phyloP scores from a whole-genome alignment of 352 stramenopile species.

The Phytopythium boreale region DNA sequence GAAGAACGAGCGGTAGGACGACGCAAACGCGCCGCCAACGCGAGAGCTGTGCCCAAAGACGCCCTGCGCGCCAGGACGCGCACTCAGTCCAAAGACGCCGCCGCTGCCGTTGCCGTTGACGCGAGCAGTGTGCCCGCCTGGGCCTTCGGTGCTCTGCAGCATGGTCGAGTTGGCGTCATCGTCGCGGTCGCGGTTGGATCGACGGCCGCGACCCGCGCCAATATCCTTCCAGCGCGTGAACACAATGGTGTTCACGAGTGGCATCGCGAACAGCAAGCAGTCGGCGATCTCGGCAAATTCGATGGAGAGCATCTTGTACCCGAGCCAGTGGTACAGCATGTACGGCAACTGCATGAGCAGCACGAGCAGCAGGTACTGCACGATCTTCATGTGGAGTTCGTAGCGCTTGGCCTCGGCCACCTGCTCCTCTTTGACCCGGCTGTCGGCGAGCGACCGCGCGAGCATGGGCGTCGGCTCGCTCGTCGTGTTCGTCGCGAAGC shows the following conservation, averaged over 20 bases:
- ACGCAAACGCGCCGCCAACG: constrained; percentile 18
- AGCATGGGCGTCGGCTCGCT: constrained; percentile 11
- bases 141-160: constrained; percentile 6
- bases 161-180: constrained; percentile 10
- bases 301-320: constrained; percentile 20
- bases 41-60: constrained; percentile 8
- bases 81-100: neutral
- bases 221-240: constrained; percentile 22
- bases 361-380: constrained; percentile 48
- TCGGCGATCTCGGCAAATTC: constrained; percentile 31
- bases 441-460: constrained; percentile 7
- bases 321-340: constrained; percentile 37
- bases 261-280: constrained; percentile 41
- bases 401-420: constrained; percentile 9
- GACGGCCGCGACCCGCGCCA: neutral
- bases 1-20: constrained; percentile 36
- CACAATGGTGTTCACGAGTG: constrained; percentile 50
- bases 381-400: constrained; percentile 29
- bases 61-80: constrained; percentile 5
- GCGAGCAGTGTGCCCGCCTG: constrained; percentile 13
- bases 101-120: constrained; percentile 2
- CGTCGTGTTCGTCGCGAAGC: constrained; percentile 2
- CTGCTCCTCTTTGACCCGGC: constrained; percentile 5
- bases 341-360: constrained; percentile 45
- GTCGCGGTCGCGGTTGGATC: neutral